Conservation (phyloP, 768 basidiomycete genomes). For the Arthromyces matolae region DNA sequence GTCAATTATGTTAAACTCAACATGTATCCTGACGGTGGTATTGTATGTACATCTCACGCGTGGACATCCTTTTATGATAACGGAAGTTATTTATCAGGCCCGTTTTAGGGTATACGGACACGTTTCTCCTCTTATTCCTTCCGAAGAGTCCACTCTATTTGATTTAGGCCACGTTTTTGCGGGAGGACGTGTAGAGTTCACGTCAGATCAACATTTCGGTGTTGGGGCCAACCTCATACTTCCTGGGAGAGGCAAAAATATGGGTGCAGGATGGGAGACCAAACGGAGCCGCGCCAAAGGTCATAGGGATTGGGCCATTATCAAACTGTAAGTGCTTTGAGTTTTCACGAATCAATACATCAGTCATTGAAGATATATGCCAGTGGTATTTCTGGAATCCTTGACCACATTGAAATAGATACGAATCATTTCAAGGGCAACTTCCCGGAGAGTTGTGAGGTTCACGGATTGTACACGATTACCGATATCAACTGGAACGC, state of each 20-base stretch:
- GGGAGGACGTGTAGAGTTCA: slow-evolving; percentile 79
- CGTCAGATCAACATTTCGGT: slow-evolving; percentile 95
- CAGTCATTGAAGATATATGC: not conserved
- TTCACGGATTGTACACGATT: slow-evolving; percentile 53
- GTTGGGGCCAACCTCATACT: slow-evolving; percentile 87
- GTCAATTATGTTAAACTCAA: slow-evolving; percentile 85
- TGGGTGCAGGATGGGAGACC: slow-evolving; percentile 99
- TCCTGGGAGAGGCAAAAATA: slow-evolving; percentile 89
- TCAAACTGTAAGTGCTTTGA: slow-evolving; percentile 66
- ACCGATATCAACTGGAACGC: slow-evolving; percentile 36
- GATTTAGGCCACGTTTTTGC: slow-evolving; percentile 91
- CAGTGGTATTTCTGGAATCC: slow-evolving; percentile 70
- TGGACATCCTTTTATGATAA: slow-evolving; percentile 6
- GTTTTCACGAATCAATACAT: not conserved
- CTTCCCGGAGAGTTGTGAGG: slow-evolving; percentile 84
- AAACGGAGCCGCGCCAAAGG: slow-evolving; percentile 76
- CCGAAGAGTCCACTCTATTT: slow-evolving; percentile 45
- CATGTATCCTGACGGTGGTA: slow-evolving; percentile 97
- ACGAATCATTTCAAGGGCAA: slow-evolving; percentile 96
- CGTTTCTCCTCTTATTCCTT: slow-evolving; percentile 63
- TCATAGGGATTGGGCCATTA: slow-evolving; percentile 89
- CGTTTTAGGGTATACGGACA: slow-evolving; percentile 90
- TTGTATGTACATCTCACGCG: slow-evolving; percentile 51
- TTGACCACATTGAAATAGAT: slow-evolving; percentile 85
- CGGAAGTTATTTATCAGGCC: slow-evolving; percentile 50